Conservation (phyloP, 176 grass and related monocot genomes). For the Oropetium thomaeum region DNA sequence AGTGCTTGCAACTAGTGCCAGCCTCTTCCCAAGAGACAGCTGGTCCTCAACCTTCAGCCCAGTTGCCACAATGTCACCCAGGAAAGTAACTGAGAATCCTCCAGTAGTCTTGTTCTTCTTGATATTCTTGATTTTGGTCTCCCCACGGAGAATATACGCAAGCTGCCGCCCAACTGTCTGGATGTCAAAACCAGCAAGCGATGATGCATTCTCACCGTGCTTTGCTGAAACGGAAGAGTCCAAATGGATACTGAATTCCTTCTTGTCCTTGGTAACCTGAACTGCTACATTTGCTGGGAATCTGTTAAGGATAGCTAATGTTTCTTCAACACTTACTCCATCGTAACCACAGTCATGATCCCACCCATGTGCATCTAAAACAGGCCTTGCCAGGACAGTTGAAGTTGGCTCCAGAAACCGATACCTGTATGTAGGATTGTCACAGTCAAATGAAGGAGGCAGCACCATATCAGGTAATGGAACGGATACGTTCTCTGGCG, state of each 20-base stretch:
- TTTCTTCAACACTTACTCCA: slow-evolving; percentile 84
- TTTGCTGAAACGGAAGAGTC: slow-evolving; percentile 88
- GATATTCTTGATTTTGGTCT: slow-evolving; percentile 89
- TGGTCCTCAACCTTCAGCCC: slow-evolving; percentile 91
- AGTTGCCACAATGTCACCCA: slow-evolving; percentile 82
- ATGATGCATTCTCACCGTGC: slow-evolving; percentile 81
- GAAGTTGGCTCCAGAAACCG: slow-evolving; percentile 81
- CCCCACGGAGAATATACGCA: slow-evolving; percentile 71
- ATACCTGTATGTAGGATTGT: slow-evolving; percentile 77
- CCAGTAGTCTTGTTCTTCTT: slow-evolving; percentile 92
- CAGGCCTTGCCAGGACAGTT: slow-evolving; percentile 70
- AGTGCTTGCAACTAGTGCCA: slow-evolving; percentile 59
- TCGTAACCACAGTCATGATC: slow-evolving; percentile 98
- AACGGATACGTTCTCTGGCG: slow-evolving; percentile 72
- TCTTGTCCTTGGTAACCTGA: slow-evolving; percentile 95
- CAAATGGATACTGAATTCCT: slow-evolving; percentile 92
- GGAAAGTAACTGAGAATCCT: slow-evolving; percentile 77
- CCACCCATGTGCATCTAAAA: slow-evolving; percentile 79
- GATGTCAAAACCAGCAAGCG: slow-evolving; percentile 84
- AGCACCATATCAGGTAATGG: slow-evolving; percentile 89
- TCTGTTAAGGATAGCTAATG: slow-evolving; percentile 53
- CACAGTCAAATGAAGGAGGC: slow-evolving; percentile 88
- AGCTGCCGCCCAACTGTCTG: slow-evolving; percentile 77
- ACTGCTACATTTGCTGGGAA: slow-evolving; percentile 70
- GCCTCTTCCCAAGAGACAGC: slow-evolving; percentile 66